phyloP scores from a whole-genome alignment of 1,284 basidiomycete species.

The Pterula multifida region DNA sequence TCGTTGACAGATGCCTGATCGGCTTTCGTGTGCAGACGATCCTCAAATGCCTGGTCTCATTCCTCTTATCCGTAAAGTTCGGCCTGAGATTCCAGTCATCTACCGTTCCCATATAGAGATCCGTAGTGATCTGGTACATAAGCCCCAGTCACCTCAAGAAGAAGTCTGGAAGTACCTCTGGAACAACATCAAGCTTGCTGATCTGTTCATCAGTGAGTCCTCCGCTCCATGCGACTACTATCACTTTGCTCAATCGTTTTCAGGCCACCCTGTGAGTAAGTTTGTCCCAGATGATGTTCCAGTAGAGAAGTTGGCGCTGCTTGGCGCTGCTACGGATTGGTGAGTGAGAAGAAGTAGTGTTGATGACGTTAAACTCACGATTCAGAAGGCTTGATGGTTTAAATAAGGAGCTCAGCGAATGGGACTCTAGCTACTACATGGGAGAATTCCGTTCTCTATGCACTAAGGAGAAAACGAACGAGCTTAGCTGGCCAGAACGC shows the following conservation, averaged over 20 bases:
- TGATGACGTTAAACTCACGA: slow-evolving; percentile 4
- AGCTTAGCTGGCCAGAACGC: slow-evolving; percentile 68
- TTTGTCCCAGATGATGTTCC: slow-evolving; percentile 80
- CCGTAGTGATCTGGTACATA: slow-evolving; percentile 65
- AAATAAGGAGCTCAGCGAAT: slow-evolving; percentile 68
- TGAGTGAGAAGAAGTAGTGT: slow-evolving; percentile 19
- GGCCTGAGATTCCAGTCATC: slow-evolving; percentile 72
- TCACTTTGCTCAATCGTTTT: slow-evolving; percentile 1
- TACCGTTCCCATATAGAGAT: slow-evolving; percentile 90
- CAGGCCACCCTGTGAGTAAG: slow-evolving; percentile 76
- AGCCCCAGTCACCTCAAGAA: slow-evolving; percentile 67
- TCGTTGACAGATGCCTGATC: slow-evolving; percentile 5
- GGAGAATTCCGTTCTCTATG: slow-evolving; percentile 69
- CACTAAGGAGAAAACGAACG: slow-evolving; percentile 62
- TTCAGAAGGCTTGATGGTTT: slow-evolving; percentile 73
- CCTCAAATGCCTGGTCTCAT: slow-evolving; percentile 82
- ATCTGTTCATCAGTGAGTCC: slow-evolving; percentile 67
- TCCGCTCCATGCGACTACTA: too few species aligned
- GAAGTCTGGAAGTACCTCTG: slow-evolving; percentile 86
- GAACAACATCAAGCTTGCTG: slow-evolving; percentile 77
- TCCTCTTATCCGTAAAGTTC: slow-evolving; percentile 71
- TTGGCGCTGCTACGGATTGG: slow-evolving; percentile 76
- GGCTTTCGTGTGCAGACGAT: slow-evolving; percentile 39
- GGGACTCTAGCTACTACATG: slow-evolving; percentile 76
- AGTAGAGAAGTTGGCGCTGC: slow-evolving; percentile 51